A percentile compares a stretch with the other conserved stretches of the same genome.
phyloP scores from a whole-genome alignment of 805 yeast genomes.

The Maudiozyma bulderi region DNA sequence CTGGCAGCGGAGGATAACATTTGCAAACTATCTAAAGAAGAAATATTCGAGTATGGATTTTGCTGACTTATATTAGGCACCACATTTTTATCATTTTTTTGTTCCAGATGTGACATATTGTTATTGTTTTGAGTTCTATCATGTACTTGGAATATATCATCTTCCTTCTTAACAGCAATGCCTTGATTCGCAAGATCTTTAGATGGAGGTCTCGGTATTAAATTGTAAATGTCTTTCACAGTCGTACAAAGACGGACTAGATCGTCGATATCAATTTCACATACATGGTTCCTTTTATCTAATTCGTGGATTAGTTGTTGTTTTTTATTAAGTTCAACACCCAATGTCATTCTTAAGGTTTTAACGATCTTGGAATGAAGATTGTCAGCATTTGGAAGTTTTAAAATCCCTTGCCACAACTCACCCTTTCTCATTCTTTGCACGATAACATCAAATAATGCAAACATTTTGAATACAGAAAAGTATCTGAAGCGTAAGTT shows the following conservation, averaged over 20 bases:
- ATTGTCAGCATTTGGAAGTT: constrained; percentile 12
- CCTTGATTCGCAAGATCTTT: not conserved
- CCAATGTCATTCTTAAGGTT: constrained; percentile 18
- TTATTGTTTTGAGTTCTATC: not conserved
- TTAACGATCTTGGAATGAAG: constrained; percentile 17
- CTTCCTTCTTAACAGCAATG: not conserved
- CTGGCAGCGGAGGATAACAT: constrained; percentile 14
- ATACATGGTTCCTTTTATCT: constrained; percentile 13
- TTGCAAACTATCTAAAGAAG: constrained; percentile 10
- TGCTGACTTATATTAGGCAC: not conserved
- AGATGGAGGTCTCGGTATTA: constrained; percentile 2
- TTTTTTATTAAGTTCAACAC: constrained; percentile 17
- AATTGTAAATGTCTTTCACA: constrained; percentile 3
- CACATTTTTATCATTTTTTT: not conserved
- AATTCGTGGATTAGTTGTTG: constrained; percentile 13
- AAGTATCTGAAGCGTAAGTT: constrained; percentile 24
- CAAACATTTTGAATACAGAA: constrained; percentile 25
- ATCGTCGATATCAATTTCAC: constrained; percentile 6
- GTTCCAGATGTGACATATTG: not conserved
- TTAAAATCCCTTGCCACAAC: constrained; percentile 15
- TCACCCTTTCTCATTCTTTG: constrained; percentile 24
- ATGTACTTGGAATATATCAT: not conserved
- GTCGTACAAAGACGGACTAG: constrained; percentile 5
- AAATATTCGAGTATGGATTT: not conserved
- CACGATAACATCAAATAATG: constrained; percentile 23